Evolutionary conservation across 164 flowering plant species (phyloP).

Genomic region (Chloranthus sessilifolius): DNA sequence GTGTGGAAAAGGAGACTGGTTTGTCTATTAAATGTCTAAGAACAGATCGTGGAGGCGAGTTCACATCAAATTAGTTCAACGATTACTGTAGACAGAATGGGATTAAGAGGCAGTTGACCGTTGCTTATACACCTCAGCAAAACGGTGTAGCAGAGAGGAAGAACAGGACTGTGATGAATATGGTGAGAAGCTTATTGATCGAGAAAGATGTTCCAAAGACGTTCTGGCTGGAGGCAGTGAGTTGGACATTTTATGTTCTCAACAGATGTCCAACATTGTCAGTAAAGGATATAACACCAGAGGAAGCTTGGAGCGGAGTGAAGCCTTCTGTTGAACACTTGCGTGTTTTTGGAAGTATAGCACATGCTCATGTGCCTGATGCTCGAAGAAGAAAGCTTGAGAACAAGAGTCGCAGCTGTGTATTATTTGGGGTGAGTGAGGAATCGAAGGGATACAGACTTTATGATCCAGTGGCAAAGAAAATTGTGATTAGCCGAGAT

Average conservation of each 20-base stretch:
- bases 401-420: neutral
- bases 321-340: neutral
- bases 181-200: neutral
- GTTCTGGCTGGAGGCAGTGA: neutral
- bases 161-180: neutral
- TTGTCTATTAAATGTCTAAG: neutral
- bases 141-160: neutral
- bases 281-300: neutral
- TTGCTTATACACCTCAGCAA: neutral
- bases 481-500: neutral
- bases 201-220: neutral
- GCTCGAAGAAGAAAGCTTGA: neutral
- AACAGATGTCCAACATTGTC: neutral
- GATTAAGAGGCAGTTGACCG: neutral
- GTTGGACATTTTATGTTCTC: neutral
- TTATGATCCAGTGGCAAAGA: neutral
- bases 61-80: neutral
- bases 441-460: neutral
- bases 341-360: neutral
- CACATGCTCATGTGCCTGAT: neutral
- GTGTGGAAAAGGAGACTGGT: neutral
- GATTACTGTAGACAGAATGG: neutral
- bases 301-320: neutral
- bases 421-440: neutral
- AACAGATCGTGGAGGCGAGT: neutral